Base-by-base conservation (phyloP, 441 rosid species). In the Erodium texanum region DNA sequence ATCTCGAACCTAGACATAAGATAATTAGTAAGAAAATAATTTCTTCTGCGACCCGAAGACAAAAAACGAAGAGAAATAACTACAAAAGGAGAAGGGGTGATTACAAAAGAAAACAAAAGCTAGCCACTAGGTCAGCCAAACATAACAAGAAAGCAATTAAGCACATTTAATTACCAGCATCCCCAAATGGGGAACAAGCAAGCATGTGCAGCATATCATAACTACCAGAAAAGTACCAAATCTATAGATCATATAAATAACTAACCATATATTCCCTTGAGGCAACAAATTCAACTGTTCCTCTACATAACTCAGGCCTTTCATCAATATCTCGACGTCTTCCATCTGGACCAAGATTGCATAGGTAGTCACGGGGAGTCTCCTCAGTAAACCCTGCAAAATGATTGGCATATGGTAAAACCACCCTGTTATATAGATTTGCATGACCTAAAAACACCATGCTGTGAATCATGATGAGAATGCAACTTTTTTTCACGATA, bases 261-360 rank as follows among this genome's bases (percentile, higher is more conserved):
- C 93, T 74, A 59, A 92, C 98, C 98, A 85, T 88, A 75, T 88
- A 90, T 78, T 92, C 98, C 77, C 86, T 83, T 24, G 96, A 74
- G 68, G 97, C 97, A 71, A 85, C 89, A 81, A 90, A 93, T 79
- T 93, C 98, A 70, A 90, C 97, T 2, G 93, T 81, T 77, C 98
- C 98, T 76, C 92, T 84, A 71, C 97, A 93, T 54, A 93, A 83
- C 83, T 93, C 98, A 63, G 97, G 96, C 80, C 98, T 90, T 70
- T 93, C 93, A 81, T 93, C 93, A 76, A 89, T 93, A 80, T 93
- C 98, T 81, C 97, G 86, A 58, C 93, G 97, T 71, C 96, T 84
- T 65, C 98, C 98, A 84, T 93, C 94, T 45, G 97, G 98, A 78
- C 97, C 96, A 68, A 93, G 86, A 79, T 93, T 90, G 87, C 97